These are phyloP conservation scores for Vanderwaltozyma yarrowii DNA, from an alignment of 805 yeast genomes.

Conservation along the genomic window DNA sequence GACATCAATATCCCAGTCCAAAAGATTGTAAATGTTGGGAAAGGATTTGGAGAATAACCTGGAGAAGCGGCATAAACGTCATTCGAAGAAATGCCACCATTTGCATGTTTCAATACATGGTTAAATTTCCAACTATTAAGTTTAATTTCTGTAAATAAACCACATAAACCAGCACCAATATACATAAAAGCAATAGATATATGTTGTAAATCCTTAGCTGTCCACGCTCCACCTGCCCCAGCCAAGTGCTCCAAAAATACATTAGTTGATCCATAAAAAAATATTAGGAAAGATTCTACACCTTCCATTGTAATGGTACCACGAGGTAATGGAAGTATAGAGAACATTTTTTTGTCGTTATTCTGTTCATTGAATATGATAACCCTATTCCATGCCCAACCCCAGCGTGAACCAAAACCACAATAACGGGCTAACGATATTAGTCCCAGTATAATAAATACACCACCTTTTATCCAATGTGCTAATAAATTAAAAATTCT, in stretches of 20 bases:
- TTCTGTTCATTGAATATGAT: conserved; percentile 17
- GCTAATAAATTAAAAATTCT: conserved; percentile 77
- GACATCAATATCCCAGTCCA: conserved; percentile 98
- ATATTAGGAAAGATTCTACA: conserved; percentile 67
- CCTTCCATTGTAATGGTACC: conserved; percentile 72
- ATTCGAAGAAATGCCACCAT: conserved; percentile 2
- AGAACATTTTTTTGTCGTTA: conserved; percentile 5
- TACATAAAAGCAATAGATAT: conserved; percentile 85
- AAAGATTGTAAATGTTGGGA: conserved; percentile 85
- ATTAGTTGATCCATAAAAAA: conserved; percentile 84
- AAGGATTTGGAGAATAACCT: conserved; percentile 85
- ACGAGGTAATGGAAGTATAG: conserved; percentile 26
- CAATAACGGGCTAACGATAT: conserved; percentile 77
- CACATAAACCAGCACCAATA: conserved; percentile 88
- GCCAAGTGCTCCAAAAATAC: conserved; percentile 85
- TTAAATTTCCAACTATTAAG: conserved; percentile 50
- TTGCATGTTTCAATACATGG: conserved; percentile 21
- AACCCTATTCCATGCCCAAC: conserved; percentile 86
- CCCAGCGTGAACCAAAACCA: conserved; percentile 65
- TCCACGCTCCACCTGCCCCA: conserved; percentile 70
- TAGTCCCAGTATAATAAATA: conserved; percentile 67
- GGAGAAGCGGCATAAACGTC: conserved; percentile 39
- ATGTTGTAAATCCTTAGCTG: conserved; percentile 84
- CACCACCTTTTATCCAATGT: conserved; percentile 93
- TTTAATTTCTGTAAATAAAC: conserved; percentile 67